Evolutionary conservation across 371 early-diverging fungal species (phyloP).

Genomic region (Mucor saturninus): DNA sequence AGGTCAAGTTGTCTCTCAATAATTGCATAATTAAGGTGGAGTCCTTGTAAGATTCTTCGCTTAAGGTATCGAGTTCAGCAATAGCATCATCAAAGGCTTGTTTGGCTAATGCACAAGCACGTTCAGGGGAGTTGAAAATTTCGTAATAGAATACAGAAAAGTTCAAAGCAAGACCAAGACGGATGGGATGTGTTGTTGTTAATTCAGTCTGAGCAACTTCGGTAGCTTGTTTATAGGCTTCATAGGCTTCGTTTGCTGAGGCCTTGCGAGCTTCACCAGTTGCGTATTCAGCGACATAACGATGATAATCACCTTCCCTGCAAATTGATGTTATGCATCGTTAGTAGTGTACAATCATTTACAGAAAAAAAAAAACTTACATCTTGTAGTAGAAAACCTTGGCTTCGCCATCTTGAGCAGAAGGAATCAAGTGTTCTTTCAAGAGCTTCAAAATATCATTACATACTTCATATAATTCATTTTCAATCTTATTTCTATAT

Average conservation of each 20-base stretch:
- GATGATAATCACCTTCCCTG: slow-evolving; percentile 99
- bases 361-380: slow-evolving; percentile 50
- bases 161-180: slow-evolving; percentile 99
- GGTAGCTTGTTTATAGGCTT: slow-evolving; percentile 96
- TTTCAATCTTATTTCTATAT: slow-evolving; percentile 92
- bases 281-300: slow-evolving; percentile 99
- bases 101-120: slow-evolving; percentile 98
- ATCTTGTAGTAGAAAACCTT: slow-evolving; percentile 99
- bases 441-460: slow-evolving; percentile 93
- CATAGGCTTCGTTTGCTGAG: slow-evolving; percentile 88
- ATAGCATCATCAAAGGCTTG: slow-evolving; percentile 99
- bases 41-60: slow-evolving; percentile 99
- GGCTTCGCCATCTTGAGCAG: slow-evolving; percentile 90
- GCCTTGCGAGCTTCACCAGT: slow-evolving; percentile 81
- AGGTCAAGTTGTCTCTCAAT: slow-evolving; percentile 98
- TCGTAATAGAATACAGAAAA: slow-evolving; percentile 99
- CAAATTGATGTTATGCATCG: background rate
- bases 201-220: slow-evolving; percentile 93
- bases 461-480: slow-evolving; percentile 95
- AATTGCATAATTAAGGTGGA: slow-evolving; percentile 99
- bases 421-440: slow-evolving; percentile 85
- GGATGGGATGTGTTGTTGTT: slow-evolving; percentile 98
- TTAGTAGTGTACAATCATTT: background rate
- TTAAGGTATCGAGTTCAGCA: slow-evolving; percentile 95
- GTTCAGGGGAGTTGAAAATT: slow-evolving; percentile 97